phyloP scores from a whole-genome alignment of 2,329 filamentous ascomycete genomes.

The Alternaria tenuissima region DNA sequence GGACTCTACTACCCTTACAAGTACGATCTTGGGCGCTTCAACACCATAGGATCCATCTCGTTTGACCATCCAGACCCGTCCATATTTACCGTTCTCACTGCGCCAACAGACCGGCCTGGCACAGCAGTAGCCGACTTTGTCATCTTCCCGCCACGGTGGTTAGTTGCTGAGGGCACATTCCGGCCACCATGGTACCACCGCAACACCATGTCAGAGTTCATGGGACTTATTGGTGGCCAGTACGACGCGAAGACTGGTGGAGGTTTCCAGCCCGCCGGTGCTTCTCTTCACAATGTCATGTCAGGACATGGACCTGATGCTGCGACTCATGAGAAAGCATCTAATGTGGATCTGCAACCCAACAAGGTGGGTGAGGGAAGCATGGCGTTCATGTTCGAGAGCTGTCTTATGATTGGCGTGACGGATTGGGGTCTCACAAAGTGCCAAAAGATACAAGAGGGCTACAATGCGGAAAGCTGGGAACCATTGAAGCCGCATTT shows the following conservation, averaged over 20 bases:
- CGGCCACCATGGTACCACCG: slow-evolving; percentile 77
- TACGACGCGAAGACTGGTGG: slow-evolving; percentile 68
- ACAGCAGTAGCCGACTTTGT: slow-evolving; percentile 73
- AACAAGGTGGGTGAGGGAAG: slow-evolving; percentile 69
- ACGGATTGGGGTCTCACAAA: slow-evolving; percentile 76
- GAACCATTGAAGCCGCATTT: slow-evolving; percentile 61
- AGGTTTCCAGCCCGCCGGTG: slow-evolving; percentile 69
- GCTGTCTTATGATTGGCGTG: slow-evolving; percentile 73
- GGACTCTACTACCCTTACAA: slow-evolving; percentile 72
- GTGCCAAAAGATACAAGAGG: slow-evolving; percentile 74
- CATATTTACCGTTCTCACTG: slow-evolving; percentile 72
- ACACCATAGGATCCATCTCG: slow-evolving; percentile 63
- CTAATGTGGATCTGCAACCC: slow-evolving; percentile 63
- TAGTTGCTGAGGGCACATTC: slow-evolving; percentile 74
- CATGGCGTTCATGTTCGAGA: slow-evolving; percentile 74
- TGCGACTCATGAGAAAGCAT: slow-evolving; percentile 65
- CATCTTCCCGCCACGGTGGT: slow-evolving; percentile 76
- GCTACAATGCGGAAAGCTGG: slow-evolving; percentile 86
- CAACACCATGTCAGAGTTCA: slow-evolving; percentile 74
- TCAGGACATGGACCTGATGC: slow-evolving; percentile 73
- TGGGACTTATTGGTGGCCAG: slow-evolving; percentile 69
- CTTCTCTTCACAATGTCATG: slow-evolving; percentile 77
- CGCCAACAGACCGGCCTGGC: slow-evolving; percentile 63
- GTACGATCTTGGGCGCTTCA: slow-evolving; percentile 67
- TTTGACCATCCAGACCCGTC: slow-evolving; percentile 73